phyloP scores from a whole-genome alignment of 495 filamentous ascomycete genomes.

The Penicillium pulvis region DNA sequence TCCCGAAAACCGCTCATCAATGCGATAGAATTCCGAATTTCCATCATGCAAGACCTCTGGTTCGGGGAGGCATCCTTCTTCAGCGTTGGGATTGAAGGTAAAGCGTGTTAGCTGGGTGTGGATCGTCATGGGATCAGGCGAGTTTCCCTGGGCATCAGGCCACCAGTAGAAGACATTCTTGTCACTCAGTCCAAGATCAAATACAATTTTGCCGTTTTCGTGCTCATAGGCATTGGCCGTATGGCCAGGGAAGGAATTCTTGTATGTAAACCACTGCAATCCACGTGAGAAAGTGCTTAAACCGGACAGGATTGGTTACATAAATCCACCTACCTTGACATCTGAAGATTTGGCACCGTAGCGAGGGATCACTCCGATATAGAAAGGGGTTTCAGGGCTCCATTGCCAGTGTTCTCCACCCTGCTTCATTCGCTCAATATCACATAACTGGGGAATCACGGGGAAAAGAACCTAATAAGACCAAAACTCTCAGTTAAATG shows the following conservation, averaged over 20 bases:
- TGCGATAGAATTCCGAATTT: conserved; percentile 58
- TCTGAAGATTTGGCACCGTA: conserved; percentile 49
- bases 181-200: conserved; percentile 58
- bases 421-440: conserved; percentile 52
- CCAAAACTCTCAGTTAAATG: not conserved
- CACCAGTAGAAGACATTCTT: conserved; percentile 61
- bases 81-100: conserved; percentile 14
- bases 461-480: conserved; percentile 44
- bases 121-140: conserved; percentile 23
- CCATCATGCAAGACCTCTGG: conserved; percentile 42
- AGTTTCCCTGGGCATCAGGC: conserved; percentile 43
- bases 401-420: conserved; percentile 60
- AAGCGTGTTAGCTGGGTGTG: conserved; percentile 31
- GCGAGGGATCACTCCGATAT: conserved; percentile 53
- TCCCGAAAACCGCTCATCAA: conserved; percentile 58
- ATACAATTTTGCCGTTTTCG: conserved; percentile 46
- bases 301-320: not conserved
- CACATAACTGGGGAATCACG: conserved; percentile 52
- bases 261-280: conserved; percentile 20
- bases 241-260: conserved; percentile 49
- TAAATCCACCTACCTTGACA: conserved; percentile 39
- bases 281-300: not conserved
- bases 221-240: conserved; percentile 54
- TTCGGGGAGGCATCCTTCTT: conserved; percentile 25
- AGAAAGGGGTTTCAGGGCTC: conserved; percentile 54